Percentiles rank a stretch among this genome's conserved stretches.
Conservation (phyloP, 805 yeast species). For the Candida fluviatilis region DNA sequence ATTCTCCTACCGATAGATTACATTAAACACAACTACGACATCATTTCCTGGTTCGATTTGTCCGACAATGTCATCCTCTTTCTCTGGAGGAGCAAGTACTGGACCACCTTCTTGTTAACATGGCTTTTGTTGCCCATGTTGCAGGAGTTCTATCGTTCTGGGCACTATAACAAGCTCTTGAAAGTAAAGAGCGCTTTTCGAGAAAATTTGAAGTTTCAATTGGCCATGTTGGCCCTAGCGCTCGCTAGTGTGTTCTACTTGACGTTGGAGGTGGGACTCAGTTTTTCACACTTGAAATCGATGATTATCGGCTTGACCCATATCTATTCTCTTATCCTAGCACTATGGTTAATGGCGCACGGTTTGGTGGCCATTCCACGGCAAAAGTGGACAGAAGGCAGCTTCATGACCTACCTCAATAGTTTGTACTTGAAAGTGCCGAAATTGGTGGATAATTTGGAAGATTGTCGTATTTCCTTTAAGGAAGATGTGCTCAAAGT, state of each 20-base stretch:
- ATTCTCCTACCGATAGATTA: slow-evolving; percentile 74
- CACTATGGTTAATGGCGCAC: slow-evolving; percentile 82
- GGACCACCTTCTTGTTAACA: slow-evolving; percentile 76
- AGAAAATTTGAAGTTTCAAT: slow-evolving; percentile 57
- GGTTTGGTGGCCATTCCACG: slow-evolving; percentile 71
- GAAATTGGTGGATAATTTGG: slow-evolving; percentile 50
- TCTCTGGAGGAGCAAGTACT: slow-evolving; percentile 72
- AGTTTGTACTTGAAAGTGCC: slow-evolving; percentile 53
- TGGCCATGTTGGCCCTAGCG: slow-evolving; percentile 50
- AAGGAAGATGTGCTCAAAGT: slow-evolving; percentile 63
- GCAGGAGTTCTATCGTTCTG: slow-evolving; percentile 71
- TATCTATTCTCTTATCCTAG: slow-evolving; percentile 67
- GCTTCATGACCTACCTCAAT: slow-evolving; percentile 23
- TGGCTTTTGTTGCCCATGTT: slow-evolving; percentile 73
- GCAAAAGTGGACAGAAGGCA: slow-evolving; percentile 35
- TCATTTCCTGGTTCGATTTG: slow-evolving; percentile 41
- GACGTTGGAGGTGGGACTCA: slow-evolving; percentile 45
- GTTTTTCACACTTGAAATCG: slow-evolving; percentile 53
- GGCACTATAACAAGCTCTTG: slow-evolving; percentile 47
- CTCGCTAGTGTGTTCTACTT: slow-evolving; percentile 56
- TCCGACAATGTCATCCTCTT: slow-evolving; percentile 43
- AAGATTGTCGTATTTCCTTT: slow-evolving; percentile 59
- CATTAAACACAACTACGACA: slow-evolving; percentile 45
- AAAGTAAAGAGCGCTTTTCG: slow-evolving; percentile 55
- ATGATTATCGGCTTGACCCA: slow-evolving; percentile 74